A percentile compares a stretch with the other conserved stretches of the same genome.
phyloP scores from a whole-genome alignment of 257 asterid species.

The Solanum sparsipilum region DNA sequence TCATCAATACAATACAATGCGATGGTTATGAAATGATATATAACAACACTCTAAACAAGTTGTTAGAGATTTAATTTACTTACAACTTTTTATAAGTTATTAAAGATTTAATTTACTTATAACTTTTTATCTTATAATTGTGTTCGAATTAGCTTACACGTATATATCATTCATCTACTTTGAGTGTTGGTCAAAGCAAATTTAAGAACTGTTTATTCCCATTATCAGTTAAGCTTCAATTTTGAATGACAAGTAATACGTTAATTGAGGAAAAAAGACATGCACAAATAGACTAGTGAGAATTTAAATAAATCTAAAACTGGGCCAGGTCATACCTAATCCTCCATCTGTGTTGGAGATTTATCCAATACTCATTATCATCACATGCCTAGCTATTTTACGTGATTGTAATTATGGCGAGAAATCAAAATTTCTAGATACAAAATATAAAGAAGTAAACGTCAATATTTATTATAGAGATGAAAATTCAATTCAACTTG shows the following conservation, averaged over 20 bases:
- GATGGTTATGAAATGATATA: neutral
- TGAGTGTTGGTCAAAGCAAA: neutral
- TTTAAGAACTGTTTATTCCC: neutral
- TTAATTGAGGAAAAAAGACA: conserved; percentile 6
- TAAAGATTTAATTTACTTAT: neutral
- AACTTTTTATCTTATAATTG: neutral
- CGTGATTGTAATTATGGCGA: neutral
- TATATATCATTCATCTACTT: neutral
- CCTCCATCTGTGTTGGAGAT: conserved; percentile 11
- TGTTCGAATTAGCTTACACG: neutral
- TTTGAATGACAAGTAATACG: neutral
- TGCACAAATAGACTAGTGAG: neutral
- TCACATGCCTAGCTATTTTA: neutral
- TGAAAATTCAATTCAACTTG: too few species aligned
- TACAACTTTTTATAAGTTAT: neutral
- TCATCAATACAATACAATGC: neutral
- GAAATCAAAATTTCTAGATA: too few species aligned
- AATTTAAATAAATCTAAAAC: neutral
- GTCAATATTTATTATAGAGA: too few species aligned
- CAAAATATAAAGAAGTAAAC: too few species aligned
- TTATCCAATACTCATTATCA: neutral
- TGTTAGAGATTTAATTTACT: neutral
- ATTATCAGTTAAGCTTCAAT: neutral
- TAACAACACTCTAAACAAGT: neutral
- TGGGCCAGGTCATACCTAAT: conserved; percentile 8